A percentile compares a stretch with the other conserved stretches of the same genome.
Evolutionary conservation across 257 asterid species (phyloP).

Genomic region (Knoxia roxburghii): DNA sequence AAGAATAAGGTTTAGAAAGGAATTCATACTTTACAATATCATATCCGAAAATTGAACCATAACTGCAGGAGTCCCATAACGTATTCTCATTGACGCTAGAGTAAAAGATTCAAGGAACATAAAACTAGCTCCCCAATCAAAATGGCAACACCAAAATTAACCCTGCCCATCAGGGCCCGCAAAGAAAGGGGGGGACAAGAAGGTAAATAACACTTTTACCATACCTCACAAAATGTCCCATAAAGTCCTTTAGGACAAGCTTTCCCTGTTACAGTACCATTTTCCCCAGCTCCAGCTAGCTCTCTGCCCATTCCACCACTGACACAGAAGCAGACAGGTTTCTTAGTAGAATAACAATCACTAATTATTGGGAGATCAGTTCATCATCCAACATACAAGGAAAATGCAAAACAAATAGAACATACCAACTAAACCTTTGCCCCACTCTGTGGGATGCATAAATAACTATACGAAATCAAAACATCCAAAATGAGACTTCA

Average conservation of each 20-base stretch:
- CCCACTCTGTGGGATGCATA: too few species aligned
- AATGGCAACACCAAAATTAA: too few species aligned
- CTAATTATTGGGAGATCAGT: neutral
- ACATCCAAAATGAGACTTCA: neutral
- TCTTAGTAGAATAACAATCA: neutral
- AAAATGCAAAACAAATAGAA: too few species aligned
- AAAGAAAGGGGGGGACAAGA: too few species aligned
- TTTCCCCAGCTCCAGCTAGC: constrained; percentile 63
- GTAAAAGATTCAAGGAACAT: neutral
- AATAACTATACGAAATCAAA: neutral
- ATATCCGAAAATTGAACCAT: neutral
- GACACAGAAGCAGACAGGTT: constrained; percentile 19
- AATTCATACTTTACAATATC: neutral
- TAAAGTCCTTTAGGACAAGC: constrained; percentile 95
- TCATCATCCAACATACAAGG: neutral
- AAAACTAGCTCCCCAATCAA: neutral
- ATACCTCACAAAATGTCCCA: constrained; percentile 86
- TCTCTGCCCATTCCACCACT: constrained; percentile 91
- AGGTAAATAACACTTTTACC: constrained; percentile 9
- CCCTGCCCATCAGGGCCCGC: too few species aligned
- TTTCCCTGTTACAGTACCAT: constrained; percentile 86
- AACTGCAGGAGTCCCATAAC: neutral
- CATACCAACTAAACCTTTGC: too few species aligned
- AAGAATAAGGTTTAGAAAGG: neutral
- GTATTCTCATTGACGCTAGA: neutral